phyloP scores from a whole-genome alignment of 305 asterid species.

The Rubia peregrina region DNA sequence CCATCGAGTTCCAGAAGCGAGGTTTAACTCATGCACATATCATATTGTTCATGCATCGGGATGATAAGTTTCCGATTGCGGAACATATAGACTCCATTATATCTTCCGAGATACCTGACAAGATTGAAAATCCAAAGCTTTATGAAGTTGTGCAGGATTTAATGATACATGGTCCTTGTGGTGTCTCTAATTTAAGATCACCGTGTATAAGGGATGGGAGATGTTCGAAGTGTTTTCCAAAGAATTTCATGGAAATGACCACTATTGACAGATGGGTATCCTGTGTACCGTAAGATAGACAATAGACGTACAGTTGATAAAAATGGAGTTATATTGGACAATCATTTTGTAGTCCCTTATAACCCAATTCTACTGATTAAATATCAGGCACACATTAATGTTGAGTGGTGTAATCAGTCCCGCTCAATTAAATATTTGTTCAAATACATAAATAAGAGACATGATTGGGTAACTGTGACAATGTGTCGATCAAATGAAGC shows the following conservation, averaged over 20 bases:
- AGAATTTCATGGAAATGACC: neutral
- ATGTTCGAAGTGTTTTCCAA: neutral
- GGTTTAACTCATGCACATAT: neutral
- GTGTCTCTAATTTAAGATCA: neutral
- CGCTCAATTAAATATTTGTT: neutral
- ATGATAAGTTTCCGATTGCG: neutral
- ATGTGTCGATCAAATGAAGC: no score
- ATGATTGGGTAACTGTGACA: neutral
- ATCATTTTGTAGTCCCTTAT: neutral
- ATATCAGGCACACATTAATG: neutral
- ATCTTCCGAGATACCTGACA: neutral
- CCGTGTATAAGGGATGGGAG: slow-evolving; percentile 3
- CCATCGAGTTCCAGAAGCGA: no score
- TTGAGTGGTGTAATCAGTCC: neutral
- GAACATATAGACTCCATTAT: neutral
- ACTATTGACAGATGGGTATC: slow-evolving; percentile 4
- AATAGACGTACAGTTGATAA: neutral
- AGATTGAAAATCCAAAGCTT: neutral
- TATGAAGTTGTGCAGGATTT: neutral
- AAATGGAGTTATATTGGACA: neutral
- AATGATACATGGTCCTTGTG: slow-evolving; percentile 2
- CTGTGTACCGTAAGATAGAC: neutral
- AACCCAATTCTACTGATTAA: neutral
- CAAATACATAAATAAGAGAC: neutral
- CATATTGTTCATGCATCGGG: neutral